A percentile compares a stretch with the other conserved stretches of the same genome.
phyloP scores from a whole-genome alignment of 1,284 basidiomycete genomes.

The Moniliophthora roreri region DNA sequence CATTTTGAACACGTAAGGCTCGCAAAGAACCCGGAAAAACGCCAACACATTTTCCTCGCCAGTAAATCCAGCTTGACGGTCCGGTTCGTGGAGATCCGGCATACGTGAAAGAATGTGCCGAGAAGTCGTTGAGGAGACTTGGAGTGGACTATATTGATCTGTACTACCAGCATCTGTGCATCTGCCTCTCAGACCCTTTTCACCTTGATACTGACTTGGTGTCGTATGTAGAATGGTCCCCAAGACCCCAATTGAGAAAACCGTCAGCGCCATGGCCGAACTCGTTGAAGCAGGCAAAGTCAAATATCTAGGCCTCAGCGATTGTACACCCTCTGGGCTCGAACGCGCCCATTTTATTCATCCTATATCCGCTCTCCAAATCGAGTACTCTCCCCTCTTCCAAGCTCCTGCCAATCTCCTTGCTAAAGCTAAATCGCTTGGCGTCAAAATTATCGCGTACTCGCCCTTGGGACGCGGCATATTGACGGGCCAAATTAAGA shows the following conservation, averaged over 20 bases:
- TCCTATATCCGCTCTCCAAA: conserved; percentile 48
- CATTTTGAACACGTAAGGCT: conserved; percentile 29
- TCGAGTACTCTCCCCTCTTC: conserved; percentile 54
- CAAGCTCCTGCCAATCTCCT: conserved; percentile 36
- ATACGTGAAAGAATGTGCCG: conserved; percentile 11
- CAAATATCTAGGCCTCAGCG: conserved; percentile 52
- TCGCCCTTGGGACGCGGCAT: conserved; percentile 20
- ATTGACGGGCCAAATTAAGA: conserved; percentile 10
- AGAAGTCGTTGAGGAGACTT: conserved; percentile 9
- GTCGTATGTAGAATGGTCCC: conserved; percentile 8
- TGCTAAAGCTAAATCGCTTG: conserved; percentile 39
- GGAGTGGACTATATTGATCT: conserved; percentile 16
- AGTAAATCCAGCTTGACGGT: conserved; percentile 47
- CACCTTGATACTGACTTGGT: background rate
- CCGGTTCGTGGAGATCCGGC: conserved; percentile 29
- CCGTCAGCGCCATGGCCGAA: conserved; percentile 42
- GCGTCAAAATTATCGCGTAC: conserved; percentile 46
- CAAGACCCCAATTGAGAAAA: background rate
- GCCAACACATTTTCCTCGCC: conserved; percentile 44
- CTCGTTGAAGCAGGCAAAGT: conserved; percentile 50
- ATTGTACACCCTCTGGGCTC: conserved; percentile 31
- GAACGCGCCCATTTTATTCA: conserved; percentile 51
- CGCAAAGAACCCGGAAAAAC: conserved; percentile 38
- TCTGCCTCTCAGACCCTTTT: background rate
- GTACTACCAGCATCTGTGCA: conserved; percentile 16